phyloP scores from a whole-genome alignment of 1,139 yeast genomes.

The Saccharomyces uvarum region DNA sequence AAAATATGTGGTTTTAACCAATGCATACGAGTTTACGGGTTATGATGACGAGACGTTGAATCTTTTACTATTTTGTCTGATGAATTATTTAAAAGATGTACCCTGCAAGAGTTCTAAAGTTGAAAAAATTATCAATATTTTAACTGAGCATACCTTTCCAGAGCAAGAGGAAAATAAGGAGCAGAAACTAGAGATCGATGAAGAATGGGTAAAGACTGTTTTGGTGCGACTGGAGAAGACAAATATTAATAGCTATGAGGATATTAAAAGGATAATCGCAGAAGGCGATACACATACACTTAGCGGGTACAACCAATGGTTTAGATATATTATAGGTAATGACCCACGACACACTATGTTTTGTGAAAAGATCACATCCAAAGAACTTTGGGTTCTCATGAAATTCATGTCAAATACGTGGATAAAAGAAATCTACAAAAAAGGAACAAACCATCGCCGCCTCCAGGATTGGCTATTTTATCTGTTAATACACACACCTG shows the following conservation, averaged over 20 bases:
- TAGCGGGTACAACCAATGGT: slow-evolving; percentile 22
- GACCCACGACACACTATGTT: slow-evolving; percentile 22
- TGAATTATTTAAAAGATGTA: slow-evolving; percentile 9
- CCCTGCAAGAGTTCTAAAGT: not conserved
- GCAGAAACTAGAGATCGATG: slow-evolving; percentile 18
- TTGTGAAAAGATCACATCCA: slow-evolving; percentile 10
- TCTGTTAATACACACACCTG: slow-evolving; percentile 22
- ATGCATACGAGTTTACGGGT: slow-evolving; percentile 12
- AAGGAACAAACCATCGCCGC: slow-evolving; percentile 8
- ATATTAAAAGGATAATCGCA: slow-evolving; percentile 11
- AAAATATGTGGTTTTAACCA: slow-evolving; percentile 4
- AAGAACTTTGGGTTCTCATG: slow-evolving; percentile 21
- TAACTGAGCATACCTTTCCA: not conserved
- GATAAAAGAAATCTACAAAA: slow-evolving; percentile 21
- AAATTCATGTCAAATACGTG: slow-evolving; percentile 25
- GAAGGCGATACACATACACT: slow-evolving; percentile 11
- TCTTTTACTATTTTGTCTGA: slow-evolving; percentile 15
- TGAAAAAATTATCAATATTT: not conserved
- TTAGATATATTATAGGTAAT: slow-evolving; percentile 16
- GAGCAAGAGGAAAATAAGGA: slow-evolving; percentile 5
- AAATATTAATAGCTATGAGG: slow-evolving; percentile 11
- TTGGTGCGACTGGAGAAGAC: slow-evolving; percentile 8
- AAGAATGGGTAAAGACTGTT: slow-evolving; percentile 18
- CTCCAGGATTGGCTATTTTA: slow-evolving; percentile 26
- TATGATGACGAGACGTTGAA: slow-evolving; percentile 17